Evolutionary conservation across 1,284 basidiomycete species (phyloP).

Genomic region (Cutaneotrichosporon cavernicola): DNA sequence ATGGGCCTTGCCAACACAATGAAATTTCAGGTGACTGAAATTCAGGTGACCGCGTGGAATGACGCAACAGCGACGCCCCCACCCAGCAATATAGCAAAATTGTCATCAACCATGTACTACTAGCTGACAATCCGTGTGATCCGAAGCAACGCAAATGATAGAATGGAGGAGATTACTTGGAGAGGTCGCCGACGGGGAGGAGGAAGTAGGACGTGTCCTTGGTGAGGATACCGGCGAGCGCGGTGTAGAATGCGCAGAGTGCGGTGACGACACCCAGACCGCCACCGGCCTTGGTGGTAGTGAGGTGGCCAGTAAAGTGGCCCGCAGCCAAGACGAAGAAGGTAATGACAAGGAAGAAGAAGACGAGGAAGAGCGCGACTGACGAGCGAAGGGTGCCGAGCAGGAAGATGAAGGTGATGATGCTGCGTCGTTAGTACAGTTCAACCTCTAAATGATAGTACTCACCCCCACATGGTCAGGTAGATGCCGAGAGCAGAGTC

Average conservation of each 20-base stretch:
- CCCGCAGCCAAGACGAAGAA: conserved; percentile 55
- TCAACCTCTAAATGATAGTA: not conserved
- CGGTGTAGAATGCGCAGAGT: conserved; percentile 51
- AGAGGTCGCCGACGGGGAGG: conserved; percentile 55
- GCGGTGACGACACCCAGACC: conserved; percentile 60
- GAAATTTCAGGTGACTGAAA: too few species aligned
- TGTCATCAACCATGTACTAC: not conserved
- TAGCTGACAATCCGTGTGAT: not conserved
- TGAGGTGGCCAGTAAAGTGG: conserved; percentile 38
- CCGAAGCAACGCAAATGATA: not conserved
- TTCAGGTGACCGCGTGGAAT: not conserved
- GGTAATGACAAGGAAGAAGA: conserved; percentile 66
- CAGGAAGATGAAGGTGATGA: conserved; percentile 66
- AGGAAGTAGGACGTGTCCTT: conserved; percentile 56
- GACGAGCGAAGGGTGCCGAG: conserved; percentile 40
- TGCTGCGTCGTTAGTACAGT: conserved; percentile 12
- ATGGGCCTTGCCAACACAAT: too few species aligned
- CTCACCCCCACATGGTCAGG: conserved; percentile 49
- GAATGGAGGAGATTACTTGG: conserved; percentile 13
- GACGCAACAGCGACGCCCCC: not conserved
- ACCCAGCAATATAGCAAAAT: not conserved
- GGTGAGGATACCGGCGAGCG: conserved; percentile 55
- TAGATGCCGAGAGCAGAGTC: conserved; percentile 54
- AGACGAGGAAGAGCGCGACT: conserved; percentile 53
- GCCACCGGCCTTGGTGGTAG: conserved; percentile 65